Conservation (phyloP, 257 asterid species). For the Solanum virginianum region DNA sequence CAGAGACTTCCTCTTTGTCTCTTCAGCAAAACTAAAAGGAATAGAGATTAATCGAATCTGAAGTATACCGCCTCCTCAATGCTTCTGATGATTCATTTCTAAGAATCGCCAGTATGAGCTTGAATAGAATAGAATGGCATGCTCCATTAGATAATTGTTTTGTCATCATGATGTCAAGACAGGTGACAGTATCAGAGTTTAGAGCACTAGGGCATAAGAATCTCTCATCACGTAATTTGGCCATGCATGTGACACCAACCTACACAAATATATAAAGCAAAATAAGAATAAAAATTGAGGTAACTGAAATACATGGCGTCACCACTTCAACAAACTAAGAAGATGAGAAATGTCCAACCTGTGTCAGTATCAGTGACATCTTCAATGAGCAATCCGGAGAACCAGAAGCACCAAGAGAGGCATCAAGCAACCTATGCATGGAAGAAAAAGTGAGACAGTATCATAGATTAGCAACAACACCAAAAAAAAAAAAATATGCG, state of each 20-base stretch:
- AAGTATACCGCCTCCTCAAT: conserved; percentile 75
- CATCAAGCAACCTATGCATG: conserved; percentile 63
- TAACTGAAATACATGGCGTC: not conserved
- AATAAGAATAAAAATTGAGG: not conserved
- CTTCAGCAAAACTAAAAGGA: not conserved
- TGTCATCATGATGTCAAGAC: conserved; percentile 66
- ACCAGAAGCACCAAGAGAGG: conserved; percentile 70
- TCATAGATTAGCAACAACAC: not conserved
- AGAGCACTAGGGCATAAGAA: conserved; percentile 64
- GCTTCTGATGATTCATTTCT: conserved; percentile 91
- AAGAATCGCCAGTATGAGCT: conserved; percentile 75
- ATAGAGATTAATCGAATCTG: not conserved
- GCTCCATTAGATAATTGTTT: conserved; percentile 77
- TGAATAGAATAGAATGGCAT: conserved; percentile 82
- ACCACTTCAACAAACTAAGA: not conserved
- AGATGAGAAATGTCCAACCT: conserved; percentile 31
- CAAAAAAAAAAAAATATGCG: not conserved
- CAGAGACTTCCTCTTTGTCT: conserved; percentile 5
- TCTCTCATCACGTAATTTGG: conserved; percentile 82
- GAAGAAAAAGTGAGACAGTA: not conserved
- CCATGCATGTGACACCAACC: conserved; percentile 99
- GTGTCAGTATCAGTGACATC: conserved; percentile 83
- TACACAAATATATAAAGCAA: conserved; percentile 15
- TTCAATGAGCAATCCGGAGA: conserved; percentile 81
- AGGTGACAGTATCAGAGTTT: conserved; percentile 56